Evolutionary conservation across 2,329 filamentous ascomycete genomes (phyloP), one percentile per base, ranked within the genome.

Genomic region (Xylariaceae sp.): DNA sequence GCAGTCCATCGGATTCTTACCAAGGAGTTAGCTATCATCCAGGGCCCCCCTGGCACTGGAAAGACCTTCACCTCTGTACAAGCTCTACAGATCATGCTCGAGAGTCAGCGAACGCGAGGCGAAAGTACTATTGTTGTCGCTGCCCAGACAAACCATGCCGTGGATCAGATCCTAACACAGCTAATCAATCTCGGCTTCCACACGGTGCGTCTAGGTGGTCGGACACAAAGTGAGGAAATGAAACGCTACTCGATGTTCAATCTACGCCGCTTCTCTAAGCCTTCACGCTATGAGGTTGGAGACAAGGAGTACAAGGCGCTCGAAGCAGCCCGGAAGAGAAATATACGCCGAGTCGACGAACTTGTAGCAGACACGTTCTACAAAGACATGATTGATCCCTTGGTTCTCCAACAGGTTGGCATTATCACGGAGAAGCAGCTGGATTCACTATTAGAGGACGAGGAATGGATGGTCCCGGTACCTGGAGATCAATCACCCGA

Each of bases 121-220:
- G 84, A 87, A 59, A 81, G 86, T 7, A 89, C 89, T 0, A 86
- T 97, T 35, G 80, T 96, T 17, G 79, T 96, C 2, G 83, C 91
- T 0, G 91, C 90, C 6, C 91, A 96, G 67, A 97, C 92, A 0
- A 97, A 97, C 60, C 91, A 96, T 72, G 92, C 92, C 0, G 76
- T 96, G 0, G 92, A 97, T 66, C 92, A 96, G 69, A 77, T 97
- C 0, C 77, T 96, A 0, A 75, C 76, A 0, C 83, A 87, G 57
- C 78, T 91, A 13, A 77, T 84, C 1, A 69, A 76, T 1, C 57
- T 66, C 0, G 73, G 71, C 2, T 88, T 73, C 79, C 80, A 83
- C 1, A 86, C 92, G 59, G 75, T 78, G 8, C 79, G 81, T 2
- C 69, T 83, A 8, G 91, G 91, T 48, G 85, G 87, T 2, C 82